Evolutionary conservation across 495 filamentous ascomycete species (phyloP).

Genomic region (Penicillium odoratum): DNA sequence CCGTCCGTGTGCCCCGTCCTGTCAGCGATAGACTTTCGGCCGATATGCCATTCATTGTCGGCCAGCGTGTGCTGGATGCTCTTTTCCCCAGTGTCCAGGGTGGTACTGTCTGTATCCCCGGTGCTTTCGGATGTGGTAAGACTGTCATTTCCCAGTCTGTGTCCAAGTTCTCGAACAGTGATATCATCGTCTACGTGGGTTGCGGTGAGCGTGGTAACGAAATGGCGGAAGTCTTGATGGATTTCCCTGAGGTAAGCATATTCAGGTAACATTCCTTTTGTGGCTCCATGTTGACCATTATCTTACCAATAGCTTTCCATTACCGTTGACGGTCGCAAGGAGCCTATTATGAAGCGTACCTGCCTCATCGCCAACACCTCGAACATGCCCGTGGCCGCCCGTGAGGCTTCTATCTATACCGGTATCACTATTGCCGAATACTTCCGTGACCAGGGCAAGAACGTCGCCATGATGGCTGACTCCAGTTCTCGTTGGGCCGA

Average conservation of each 20-base stretch:
- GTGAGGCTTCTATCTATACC: constrained; percentile 98
- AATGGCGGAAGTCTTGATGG: constrained; percentile 99
- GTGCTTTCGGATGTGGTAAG: constrained; percentile 98
- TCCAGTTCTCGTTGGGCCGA: constrained; percentile 98
- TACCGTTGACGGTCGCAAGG: constrained; percentile 84
- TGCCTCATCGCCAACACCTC: constrained; percentile 98
- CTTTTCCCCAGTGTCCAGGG: constrained; percentile 98
- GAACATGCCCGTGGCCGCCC: constrained; percentile 99
- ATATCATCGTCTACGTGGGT: constrained; percentile 98
- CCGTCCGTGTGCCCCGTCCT: constrained; percentile 94
- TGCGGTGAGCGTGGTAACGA: constrained; percentile 98
- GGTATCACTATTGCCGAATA: constrained; percentile 98
- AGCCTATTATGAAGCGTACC: constrained; percentile 99
- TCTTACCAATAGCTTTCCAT: constrained; percentile 67
- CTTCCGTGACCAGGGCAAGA: constrained; percentile 96
- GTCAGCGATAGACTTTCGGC: constrained; percentile 86
- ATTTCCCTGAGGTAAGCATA: constrained; percentile 78
- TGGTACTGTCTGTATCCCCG: constrained; percentile 96
- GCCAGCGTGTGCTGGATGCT: constrained; percentile 93
- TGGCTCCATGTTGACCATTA: background rate
- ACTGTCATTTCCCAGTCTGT: constrained; percentile 98
- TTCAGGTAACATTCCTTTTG: background rate
- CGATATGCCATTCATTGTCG: constrained; percentile 87
- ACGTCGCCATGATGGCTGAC: constrained; percentile 99
- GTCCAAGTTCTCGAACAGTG: constrained; percentile 99